Percentiles rank a stretch among this genome's conserved stretches.
phyloP scores from a whole-genome alignment of 345 rosid genomes.

The Erucastrum elatum region DNA sequence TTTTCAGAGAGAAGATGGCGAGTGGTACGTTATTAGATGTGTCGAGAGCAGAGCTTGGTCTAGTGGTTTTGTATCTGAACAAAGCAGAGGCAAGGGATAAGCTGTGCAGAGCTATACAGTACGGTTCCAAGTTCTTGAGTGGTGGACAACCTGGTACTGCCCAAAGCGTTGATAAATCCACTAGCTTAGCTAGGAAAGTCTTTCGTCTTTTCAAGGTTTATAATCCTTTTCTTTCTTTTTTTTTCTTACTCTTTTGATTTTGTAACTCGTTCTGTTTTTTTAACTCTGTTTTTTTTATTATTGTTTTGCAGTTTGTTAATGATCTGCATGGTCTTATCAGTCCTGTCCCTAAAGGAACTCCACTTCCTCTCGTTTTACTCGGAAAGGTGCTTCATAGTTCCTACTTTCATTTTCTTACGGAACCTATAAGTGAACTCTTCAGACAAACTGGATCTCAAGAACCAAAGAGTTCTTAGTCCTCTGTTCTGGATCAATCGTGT shows the following conservation, averaged over 20 bases:
- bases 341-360: conserved; percentile 92
- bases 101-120: conserved; percentile 98
- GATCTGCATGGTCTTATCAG: conserved; percentile 91
- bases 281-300: background rate
- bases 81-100: conserved; percentile 99
- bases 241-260: background rate
- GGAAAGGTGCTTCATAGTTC: conserved; percentile 68
- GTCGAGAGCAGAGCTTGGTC: conserved; percentile 87
- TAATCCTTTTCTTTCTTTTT: background rate
- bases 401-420: background rate
- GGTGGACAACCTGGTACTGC: conserved; percentile 90
- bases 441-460: background rate
- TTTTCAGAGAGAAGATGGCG: conserved; percentile 47
- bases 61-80: conserved; percentile 82
- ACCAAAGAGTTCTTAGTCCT: background rate
- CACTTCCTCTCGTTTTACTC: conserved; percentile 80
- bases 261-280: background rate
- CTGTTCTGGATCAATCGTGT: conserved; percentile 16
- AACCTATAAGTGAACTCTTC: background rate
- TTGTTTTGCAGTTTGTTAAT: conserved; percentile 72
- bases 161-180: conserved; percentile 89
- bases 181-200: conserved; percentile 96
- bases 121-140: conserved; percentile 92
- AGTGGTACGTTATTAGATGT: conserved; percentile 61
- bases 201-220: conserved; percentile 95